Base-by-base conservation (phyloP, 2,329 filamentous ascomycete species). In the Colletotrichum sojae region DNA sequence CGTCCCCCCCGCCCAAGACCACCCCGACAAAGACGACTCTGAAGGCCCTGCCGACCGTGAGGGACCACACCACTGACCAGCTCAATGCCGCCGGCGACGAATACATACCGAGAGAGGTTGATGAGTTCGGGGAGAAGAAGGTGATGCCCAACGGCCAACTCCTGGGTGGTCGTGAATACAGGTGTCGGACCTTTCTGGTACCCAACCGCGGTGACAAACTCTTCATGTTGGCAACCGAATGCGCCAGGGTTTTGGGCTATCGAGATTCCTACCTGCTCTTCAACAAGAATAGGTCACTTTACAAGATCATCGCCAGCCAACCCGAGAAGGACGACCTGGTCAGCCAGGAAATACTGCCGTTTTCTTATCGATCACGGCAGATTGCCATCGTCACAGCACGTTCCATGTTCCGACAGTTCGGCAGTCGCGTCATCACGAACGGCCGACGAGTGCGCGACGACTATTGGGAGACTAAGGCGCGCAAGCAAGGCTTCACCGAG, bases 381-480 rank as follows among this genome's bases (percentile, higher is more conserved):
- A 99, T 99, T 74, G 96, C 96, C 59, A 98, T 99, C 71, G 96
- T 99, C 51, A 98, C 96, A 1, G 96, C 96, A 36, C 91, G 94
- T 72, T 98, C 95, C 74, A 99, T 99, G 96, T 99, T 98, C 81
- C 91, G 96, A 51, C 96, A 99, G 79, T 99, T 99, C 80, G 96
- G 96, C 56, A 98, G 95, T 80, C 89, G 96, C 71, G 92, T 99
- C 60, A 96, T 99, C 72, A 90, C 93, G 43, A 93, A 95, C 76
- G 96, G 96, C 40, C 89, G 95, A 71, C 88, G 96, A 67, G 96
- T 99, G 49, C 91, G 96, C 57, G 96, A 99, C 81, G 96, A 99
- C 79, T 99, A 99, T 81, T 99, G 96, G 96, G 96, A 98, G 81
- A 93, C 92, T 77, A 98, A 98, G 82, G 96, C 96, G 8, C 89